Evolutionary conservation across 73 alveolate species (phyloP).

Genomic region (Paramecium biaurelia): DNA sequence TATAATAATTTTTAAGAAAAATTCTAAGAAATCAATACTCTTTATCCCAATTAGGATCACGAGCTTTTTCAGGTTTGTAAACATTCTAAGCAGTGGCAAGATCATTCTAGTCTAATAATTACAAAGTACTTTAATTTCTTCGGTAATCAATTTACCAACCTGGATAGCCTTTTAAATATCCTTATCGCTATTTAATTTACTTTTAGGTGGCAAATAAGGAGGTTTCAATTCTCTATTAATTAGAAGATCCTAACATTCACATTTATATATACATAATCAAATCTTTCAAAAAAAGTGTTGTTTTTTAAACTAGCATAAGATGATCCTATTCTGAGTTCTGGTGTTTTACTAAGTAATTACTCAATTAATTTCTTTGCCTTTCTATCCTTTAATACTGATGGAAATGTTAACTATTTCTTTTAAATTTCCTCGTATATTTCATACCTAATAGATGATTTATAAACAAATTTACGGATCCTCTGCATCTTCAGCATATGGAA

Average conservation of each 20-base stretch:
- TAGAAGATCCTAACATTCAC: background rate
- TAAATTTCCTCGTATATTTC: conserved; percentile 49
- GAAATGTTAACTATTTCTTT: conserved; percentile 55
- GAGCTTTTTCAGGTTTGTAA: conserved; percentile 46
- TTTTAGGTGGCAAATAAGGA: conserved; percentile 51
- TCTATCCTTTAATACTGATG: conserved; percentile 33
- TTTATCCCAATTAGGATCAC: conserved; percentile 58
- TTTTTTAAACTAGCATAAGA: conserved; percentile 46
- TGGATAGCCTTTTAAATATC: conserved; percentile 31
- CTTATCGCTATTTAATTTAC: conserved; percentile 14
- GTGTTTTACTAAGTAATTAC: conserved; percentile 54
- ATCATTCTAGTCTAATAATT: conserved; percentile 10
- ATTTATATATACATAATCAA: background rate
- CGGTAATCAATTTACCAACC: background rate
- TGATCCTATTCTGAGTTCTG: conserved; percentile 51
- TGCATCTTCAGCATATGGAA: conserved; percentile 64
- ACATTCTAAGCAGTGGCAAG: background rate
- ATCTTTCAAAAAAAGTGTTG: background rate
- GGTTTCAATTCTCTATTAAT: conserved; percentile 47
- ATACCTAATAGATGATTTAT: conserved; percentile 31
- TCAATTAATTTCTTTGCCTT: conserved; percentile 55
- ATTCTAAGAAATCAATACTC: conserved; percentile 32
- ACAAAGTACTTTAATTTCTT: conserved; percentile 28
- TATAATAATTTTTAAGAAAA: background rate
- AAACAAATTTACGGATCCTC: conserved; percentile 46